A percentile compares a stretch with the other conserved stretches of the same genome.
These are phyloP conservation scores for Kwoniella shandongensis DNA, from an alignment of 768 basidiomycete genomes.

Conservation along the genomic window DNA sequence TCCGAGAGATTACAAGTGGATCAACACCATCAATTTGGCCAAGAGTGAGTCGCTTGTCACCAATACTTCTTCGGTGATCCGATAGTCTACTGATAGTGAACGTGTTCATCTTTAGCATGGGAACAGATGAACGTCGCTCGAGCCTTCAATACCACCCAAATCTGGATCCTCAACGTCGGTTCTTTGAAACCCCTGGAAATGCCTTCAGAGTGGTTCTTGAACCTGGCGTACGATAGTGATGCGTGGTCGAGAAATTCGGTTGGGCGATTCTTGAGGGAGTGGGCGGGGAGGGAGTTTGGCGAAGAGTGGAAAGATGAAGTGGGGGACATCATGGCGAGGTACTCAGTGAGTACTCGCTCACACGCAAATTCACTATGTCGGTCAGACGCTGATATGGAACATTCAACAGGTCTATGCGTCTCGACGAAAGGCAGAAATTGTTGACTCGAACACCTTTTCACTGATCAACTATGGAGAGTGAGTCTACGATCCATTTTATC, in stretches of 20 bases:
- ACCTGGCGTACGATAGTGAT: conserved; percentile 64
- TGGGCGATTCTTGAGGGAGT: conserved; percentile 59
- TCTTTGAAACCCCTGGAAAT: conserved; percentile 74
- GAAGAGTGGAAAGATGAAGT: conserved; percentile 57
- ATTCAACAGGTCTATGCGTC: conserved; percentile 46
- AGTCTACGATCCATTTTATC: too few species aligned
- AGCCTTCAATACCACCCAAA: conserved; percentile 61
- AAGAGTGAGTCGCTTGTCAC: conserved; percentile 25
- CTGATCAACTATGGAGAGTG: conserved; percentile 70
- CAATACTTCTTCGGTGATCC: too few species aligned
- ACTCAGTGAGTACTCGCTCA: conserved; percentile 25
- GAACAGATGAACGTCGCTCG: conserved; percentile 71
- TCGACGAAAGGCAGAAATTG: conserved; percentile 66
- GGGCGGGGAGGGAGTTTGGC: conserved; percentile 69
- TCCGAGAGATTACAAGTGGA: conserved; percentile 71
- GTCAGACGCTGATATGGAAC: neutral
- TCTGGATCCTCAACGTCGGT: conserved; percentile 76
- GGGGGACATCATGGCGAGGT: conserved; percentile 58
- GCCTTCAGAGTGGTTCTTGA: conserved; percentile 68
- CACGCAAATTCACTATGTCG: neutral
- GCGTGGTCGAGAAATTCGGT: conserved; percentile 63
- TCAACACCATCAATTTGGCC: conserved; percentile 53
- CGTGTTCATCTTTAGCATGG: too few species aligned
- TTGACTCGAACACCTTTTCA: conserved; percentile 65
- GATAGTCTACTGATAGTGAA: too few species aligned